Evolutionary conservation across 2,329 filamentous ascomycete genomes (phyloP).

Genomic region (Colletotrichum graminicola): DNA sequence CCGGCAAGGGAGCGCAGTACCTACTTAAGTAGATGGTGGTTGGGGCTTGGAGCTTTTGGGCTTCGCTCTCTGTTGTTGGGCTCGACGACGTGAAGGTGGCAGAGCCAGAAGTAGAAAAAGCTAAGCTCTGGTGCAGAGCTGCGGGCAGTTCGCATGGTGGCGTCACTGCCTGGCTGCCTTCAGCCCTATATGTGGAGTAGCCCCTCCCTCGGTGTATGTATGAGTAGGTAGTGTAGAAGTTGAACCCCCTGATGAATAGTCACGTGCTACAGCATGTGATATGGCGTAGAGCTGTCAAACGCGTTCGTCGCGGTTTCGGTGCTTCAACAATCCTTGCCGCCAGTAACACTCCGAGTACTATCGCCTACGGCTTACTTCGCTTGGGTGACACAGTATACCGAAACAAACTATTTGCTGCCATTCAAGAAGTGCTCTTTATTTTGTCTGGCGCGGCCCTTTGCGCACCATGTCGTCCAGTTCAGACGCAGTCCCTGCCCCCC

Average conservation of each 20-base stretch:
- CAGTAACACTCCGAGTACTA: no score
- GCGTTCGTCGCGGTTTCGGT: conserved; percentile 6
- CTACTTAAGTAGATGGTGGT: neutral
- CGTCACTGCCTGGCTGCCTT: conserved; percentile 39
- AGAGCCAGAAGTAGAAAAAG: neutral
- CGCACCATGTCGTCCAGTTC: conserved; percentile 30
- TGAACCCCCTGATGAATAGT: accelerated
- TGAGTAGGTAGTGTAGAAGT: no score
- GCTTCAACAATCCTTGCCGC: neutral
- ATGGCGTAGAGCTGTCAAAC: conserved; percentile 23
- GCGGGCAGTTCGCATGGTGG: conserved; percentile 23
- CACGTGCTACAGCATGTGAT: conserved; percentile 9
- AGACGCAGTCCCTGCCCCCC: conserved; percentile 29
- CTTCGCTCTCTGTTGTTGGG: conserved; percentile 13
- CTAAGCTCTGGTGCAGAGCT: conserved; percentile 18
- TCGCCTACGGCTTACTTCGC: neutral
- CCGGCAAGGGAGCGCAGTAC: neutral
- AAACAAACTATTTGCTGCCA: neutral
- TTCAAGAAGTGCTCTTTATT: neutral
- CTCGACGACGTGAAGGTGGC: neutral
- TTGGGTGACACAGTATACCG: neutral
- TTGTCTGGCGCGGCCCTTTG: neutral
- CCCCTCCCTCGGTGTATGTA: conserved; percentile 10
- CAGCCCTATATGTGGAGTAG: conserved; percentile 44
- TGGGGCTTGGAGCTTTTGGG: conserved; percentile 10